These are phyloP conservation scores for Boletus vinaceobasis DNA, from an alignment of 768 basidiomycete genomes.

Conservation along the genomic window DNA sequence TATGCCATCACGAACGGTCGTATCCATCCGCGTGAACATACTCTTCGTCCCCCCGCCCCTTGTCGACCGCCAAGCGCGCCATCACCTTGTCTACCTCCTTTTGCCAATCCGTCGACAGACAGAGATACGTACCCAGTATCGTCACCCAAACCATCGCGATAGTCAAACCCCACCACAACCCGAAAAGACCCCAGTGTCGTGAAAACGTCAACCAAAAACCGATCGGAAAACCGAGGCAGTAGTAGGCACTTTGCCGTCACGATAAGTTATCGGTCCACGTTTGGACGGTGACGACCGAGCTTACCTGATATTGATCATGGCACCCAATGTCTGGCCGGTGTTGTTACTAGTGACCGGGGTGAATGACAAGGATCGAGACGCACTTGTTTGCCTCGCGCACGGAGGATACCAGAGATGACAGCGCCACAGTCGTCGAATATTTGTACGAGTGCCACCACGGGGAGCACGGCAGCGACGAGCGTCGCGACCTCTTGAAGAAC, in stretches of 20 bases:
- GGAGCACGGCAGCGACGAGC: conserved; percentile 61
- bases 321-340: conserved; percentile 67
- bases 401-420: conserved; percentile 73
- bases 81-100: conserved; percentile 62
- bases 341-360: background rate
- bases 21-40: background rate
- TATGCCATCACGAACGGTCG: background rate
- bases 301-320: conserved; percentile 72
- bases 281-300: background rate
- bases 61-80: conserved; percentile 49
- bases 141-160: conserved; percentile 31
- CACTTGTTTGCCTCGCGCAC: conserved; percentile 78
- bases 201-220: conserved; percentile 77
- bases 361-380: background rate
- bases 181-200: conserved; percentile 55
- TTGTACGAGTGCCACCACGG: conserved; percentile 74
- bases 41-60: conserved; percentile 7
- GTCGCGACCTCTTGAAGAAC: conserved; percentile 19
- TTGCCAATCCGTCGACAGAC: conserved; percentile 64
- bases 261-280: background rate
- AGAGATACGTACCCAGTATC: conserved; percentile 35
- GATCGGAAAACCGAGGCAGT: conserved; percentile 77
- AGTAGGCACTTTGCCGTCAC: conserved; percentile 54
- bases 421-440: conserved; percentile 76
- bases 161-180: conserved; percentile 86